Evolutionary conservation across 345 rosid genomes (phyloP).

Genomic region (Bretschneidera sinensis): DNA sequence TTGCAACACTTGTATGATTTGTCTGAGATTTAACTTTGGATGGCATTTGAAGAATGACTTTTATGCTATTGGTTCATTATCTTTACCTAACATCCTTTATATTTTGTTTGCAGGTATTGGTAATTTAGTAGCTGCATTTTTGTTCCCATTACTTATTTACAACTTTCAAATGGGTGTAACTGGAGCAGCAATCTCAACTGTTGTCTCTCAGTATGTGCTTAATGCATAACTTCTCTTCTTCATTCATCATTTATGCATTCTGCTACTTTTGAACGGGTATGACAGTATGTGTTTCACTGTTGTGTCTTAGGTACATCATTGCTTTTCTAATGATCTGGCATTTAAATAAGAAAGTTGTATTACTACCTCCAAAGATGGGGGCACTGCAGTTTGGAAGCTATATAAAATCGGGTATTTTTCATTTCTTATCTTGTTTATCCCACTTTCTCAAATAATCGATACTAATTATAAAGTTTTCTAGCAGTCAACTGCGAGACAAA

Average conservation of each 20-base stretch:
- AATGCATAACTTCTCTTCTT: conserved; percentile 11
- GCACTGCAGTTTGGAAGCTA: conserved; percentile 75
- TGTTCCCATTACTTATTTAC: conserved; percentile 76
- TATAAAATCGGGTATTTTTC: conserved; percentile 72
- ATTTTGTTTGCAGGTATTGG: conserved; percentile 59
- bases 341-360: conserved; percentile 69
- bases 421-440: background rate
- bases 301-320: conserved; percentile 59
- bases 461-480: too few species aligned
- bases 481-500: background rate
- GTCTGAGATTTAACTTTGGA: background rate
- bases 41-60: too few species aligned
- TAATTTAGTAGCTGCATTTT: conserved; percentile 56
- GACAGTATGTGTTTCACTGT: background rate
- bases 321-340: conserved; percentile 58
- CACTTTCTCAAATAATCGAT: background rate
- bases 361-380: conserved; percentile 77
- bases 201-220: conserved; percentile 76
- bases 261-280: background rate
- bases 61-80: conserved; percentile 2
- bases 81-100: conserved; percentile 3
- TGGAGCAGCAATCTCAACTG: conserved; percentile 91
- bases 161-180: conserved; percentile 67
- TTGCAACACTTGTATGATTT: too few species aligned
- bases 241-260: conserved; percentile 7